A percentile compares a stretch with the other conserved stretches of the same genome.
phyloP scores from a whole-genome alignment of 2,329 filamentous ascomycete genomes.

The Fusarium sp. region DNA sequence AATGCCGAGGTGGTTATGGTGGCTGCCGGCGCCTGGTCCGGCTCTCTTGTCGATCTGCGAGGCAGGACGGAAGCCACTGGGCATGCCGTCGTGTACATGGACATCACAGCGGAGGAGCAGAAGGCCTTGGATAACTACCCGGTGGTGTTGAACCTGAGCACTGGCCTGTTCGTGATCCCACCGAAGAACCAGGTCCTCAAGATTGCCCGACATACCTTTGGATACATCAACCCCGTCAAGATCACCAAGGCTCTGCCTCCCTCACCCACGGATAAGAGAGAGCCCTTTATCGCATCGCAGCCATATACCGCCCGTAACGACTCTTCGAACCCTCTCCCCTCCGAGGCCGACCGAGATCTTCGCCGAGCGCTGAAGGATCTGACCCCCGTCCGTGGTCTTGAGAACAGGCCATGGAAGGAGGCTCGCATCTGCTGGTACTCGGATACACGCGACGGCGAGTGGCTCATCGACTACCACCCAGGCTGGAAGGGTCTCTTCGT shows the following conservation, averaged over 20 bases:
- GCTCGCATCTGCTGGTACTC: conserved; percentile 79
- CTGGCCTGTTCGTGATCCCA: conserved; percentile 77
- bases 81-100: conserved; percentile 80
- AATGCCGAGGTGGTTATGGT: conserved; percentile 77
- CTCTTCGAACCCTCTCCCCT: conserved; percentile 58
- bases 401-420: conserved; percentile 65
- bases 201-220: conserved; percentile 72
- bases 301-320: conserved; percentile 51
- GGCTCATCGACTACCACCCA: conserved; percentile 74
- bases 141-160: conserved; percentile 74
- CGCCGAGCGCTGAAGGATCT: conserved; percentile 67
- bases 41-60: conserved; percentile 76
- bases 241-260: conserved; percentile 48
- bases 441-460: conserved; percentile 75
- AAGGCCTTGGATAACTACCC: conserved; percentile 69
- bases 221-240: conserved; percentile 65
- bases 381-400: conserved; percentile 64
- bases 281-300: conserved; percentile 48
- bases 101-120: conserved; percentile 76
- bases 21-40: conserved; percentile 88
- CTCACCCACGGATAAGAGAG: conserved; percentile 40
- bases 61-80: conserved; percentile 82
- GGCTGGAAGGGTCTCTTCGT: conserved; percentile 65
- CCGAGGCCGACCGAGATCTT: conserved; percentile 68
- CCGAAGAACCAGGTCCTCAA: conserved; percentile 70